A percentile compares a stretch with the other conserved stretches of the same genome.
These are phyloP conservation scores for Rhynchospora pubera DNA, from an alignment of 176 grass and related monocot genomes.

Conservation along the genomic window DNA sequence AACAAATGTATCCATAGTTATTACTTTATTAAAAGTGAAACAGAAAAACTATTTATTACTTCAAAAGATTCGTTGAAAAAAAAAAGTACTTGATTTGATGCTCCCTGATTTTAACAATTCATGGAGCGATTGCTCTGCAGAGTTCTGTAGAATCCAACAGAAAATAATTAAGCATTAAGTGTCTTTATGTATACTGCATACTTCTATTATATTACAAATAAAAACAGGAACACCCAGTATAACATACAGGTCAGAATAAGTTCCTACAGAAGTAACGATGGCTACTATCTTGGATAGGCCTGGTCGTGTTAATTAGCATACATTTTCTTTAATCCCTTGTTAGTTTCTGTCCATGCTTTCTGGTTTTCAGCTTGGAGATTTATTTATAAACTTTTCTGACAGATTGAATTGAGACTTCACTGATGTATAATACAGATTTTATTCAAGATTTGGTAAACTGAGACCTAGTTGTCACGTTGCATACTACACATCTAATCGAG, in stretches of 20 bases:
- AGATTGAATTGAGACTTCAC: background rate
- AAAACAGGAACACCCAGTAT: background rate
- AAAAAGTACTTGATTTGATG: slow-evolving; percentile 28
- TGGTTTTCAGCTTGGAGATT: background rate
- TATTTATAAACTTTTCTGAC: background rate
- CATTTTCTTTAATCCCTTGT: background rate
- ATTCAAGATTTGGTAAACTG: background rate
- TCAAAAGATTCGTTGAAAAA: background rate
- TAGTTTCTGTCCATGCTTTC: background rate
- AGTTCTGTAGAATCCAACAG: slow-evolving; percentile 47
- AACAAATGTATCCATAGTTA: background rate
- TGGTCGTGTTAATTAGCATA: background rate
- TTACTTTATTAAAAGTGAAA: slow-evolving; percentile 8
- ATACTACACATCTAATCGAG: background rate
- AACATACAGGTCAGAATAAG: background rate
- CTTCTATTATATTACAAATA: background rate
- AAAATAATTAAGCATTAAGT: background rate
- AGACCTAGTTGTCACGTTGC: background rate
- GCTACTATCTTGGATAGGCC: background rate
- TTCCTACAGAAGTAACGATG: background rate
- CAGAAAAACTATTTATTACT: background rate
- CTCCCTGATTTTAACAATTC: slow-evolving; percentile 58
- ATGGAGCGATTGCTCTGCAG: slow-evolving; percentile 47
- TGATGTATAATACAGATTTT: background rate
- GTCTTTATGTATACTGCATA: background rate